phyloP scores from a whole-genome alignment of 768 basidiomycete genomes.

The Boletus patriciae region DNA sequence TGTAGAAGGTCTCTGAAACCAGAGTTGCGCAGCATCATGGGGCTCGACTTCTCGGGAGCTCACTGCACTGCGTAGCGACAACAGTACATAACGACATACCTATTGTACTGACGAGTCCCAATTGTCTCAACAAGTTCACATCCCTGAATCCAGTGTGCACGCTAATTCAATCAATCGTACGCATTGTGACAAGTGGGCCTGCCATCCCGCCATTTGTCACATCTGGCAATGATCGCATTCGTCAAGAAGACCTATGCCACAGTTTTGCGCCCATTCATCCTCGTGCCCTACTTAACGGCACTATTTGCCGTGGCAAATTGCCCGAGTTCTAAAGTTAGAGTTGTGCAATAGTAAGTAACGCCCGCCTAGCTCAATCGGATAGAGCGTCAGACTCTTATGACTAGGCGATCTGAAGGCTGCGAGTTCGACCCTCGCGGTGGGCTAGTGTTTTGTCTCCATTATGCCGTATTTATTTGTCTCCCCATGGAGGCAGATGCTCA shows the following conservation, averaged over 20 bases:
- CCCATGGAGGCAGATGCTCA: no score
- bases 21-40: no score
- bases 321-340: neutral
- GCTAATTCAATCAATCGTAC: conserved; percentile 22
- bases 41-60: no score
- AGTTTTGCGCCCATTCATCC: conserved; percentile 25
- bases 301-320: no score
- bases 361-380: conserved; percentile 70
- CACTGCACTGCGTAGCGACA: no score
- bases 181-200: conserved; percentile 12
- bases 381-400: conserved; percentile 65
- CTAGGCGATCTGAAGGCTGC: conserved; percentile 57
- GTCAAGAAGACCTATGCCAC: conserved; percentile 18
- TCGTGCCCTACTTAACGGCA: neutral
- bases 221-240: conserved; percentile 7
- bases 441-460: conserved; percentile 43
- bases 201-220: conserved; percentile 13
- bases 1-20: no score
- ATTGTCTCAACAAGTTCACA: conserved; percentile 11
- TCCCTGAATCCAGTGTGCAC: conserved; percentile 7
- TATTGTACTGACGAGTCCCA: no score
- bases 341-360: conserved; percentile 4
- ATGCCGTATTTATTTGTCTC: no score
- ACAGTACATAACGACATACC: no score
- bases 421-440: conserved; percentile 66